Conservation (phyloP, 1,284 basidiomycete species). For the Phlebopus sp. region DNA sequence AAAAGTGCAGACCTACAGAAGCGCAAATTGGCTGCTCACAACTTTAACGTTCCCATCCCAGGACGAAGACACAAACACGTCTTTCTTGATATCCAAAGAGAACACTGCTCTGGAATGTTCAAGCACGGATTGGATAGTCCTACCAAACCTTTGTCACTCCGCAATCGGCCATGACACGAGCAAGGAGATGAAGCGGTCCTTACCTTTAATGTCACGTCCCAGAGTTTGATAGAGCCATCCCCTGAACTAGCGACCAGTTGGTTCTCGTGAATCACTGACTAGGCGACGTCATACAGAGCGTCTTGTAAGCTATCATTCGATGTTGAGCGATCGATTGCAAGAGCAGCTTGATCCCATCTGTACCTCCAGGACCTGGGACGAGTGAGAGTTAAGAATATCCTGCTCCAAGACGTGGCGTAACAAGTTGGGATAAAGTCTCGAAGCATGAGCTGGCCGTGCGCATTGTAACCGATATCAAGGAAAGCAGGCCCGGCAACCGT, state of each 20-base stretch:
- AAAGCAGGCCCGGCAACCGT: slow-evolving; percentile 38
- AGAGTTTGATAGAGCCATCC: slow-evolving; percentile 88
- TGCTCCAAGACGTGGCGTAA: too few relatives aligned
- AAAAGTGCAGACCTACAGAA: background rate
- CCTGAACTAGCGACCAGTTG: slow-evolving; percentile 88
- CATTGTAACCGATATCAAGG: slow-evolving; percentile 13
- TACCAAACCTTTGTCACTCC: slow-evolving; percentile 40
- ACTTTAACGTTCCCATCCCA: slow-evolving; percentile 94
- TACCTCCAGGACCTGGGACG: slow-evolving; percentile 45
- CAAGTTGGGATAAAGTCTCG: too few relatives aligned
- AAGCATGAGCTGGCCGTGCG: slow-evolving; percentile 3
- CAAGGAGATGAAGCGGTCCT: slow-evolving; percentile 26
- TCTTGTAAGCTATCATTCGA: slow-evolving; percentile 78
- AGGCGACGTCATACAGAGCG: slow-evolving; percentile 88
- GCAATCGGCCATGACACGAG: slow-evolving; percentile 4
- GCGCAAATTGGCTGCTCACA: slow-evolving; percentile 44
- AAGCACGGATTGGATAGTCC: slow-evolving; percentile 86
- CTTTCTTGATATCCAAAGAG: slow-evolving; percentile 90
- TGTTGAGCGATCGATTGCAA: slow-evolving; percentile 24
- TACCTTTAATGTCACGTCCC: slow-evolving; percentile 89
- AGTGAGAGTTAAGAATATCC: too few relatives aligned
- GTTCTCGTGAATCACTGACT: slow-evolving; percentile 94
- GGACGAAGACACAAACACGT: slow-evolving; percentile 82
- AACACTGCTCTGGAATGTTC: slow-evolving; percentile 93
- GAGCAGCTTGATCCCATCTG: slow-evolving; percentile 36